Base-by-base conservation (phyloP, 495 filamentous ascomycete genomes). In the Penicillium odoratum region DNA sequence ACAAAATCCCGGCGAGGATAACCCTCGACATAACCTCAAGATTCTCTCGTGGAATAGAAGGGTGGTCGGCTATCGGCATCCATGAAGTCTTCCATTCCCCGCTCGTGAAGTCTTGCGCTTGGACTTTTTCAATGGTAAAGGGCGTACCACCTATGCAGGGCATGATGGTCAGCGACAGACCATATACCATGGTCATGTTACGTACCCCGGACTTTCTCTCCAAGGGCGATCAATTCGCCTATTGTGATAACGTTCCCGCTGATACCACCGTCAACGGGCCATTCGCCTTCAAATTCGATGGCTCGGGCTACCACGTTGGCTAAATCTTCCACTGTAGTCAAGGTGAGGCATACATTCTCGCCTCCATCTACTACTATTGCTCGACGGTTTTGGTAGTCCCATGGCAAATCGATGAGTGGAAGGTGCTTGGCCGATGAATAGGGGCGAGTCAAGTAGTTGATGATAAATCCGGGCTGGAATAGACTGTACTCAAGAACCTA, bases 401-500 rank as follows among this genome's bases (percentile, higher is more conserved):
- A 70, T 0, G 67, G 43, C 1, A 54, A 73, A 5, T 81, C 57
- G 2, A 81, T 52, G 0, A 67, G 69, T 5, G 61, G 53, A 5
- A 88, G n/a, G 57, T 86, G 64, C 48, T 78, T 81, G 16, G 77
- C 47, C 7, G 82, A 76, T 57, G 76, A 72, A 40, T 81, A 65
- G 0, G 85, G 83, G 30, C 56, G 57, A 13, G 81, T 77, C 0
- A 85, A 58, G 58, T 85, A 86, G 62, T 86, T 65, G 0, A 79
- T 28, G 64, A 86, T 82, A 2, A 82, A 18, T 4, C 83, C 85
- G 0, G 79, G 78, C 38, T 83, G 79, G 59, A 87, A 86, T 3
- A 85, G 66, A 4, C 66, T 74, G 64, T 87, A 88, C 56, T 85
- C 80, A 28, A 87, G 76, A 40, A 83, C 70, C 82, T 83, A 46